Evolutionary conservation across 345 rosid species (phyloP), one percentile per base, ranked within the genome.

Genomic region (Populus nigra): DNA sequence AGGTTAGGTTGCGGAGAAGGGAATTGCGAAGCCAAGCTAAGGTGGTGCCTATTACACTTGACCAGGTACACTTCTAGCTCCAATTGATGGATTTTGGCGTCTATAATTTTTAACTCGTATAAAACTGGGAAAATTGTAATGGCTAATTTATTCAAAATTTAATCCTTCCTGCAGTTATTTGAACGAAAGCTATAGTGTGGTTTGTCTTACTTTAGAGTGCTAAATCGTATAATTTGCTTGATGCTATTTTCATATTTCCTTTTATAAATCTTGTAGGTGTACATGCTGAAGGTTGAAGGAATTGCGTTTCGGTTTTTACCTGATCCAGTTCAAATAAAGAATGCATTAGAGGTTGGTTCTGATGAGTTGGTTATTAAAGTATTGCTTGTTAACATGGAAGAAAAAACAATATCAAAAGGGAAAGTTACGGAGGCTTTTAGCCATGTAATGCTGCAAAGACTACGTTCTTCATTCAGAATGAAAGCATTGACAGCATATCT

Each of bases 221-320:
- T 36, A 68, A 68, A 8, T 68, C 41, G 16, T 29, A 18, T 68
- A 43, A 68, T 35, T 36, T 68, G 1, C 29, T 5, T 16, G 5
- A 38, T 38, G n/a, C 25, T 36, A 13, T 38, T 9, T 43, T 53
- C n/a, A 7, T 53, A 53, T 73, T 71, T 20, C 31, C 49, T 61
- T 50, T 78, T 41, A 59, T 75, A 41, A 23, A 61, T 73, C 35
- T 79, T 69, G 16, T 85, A 93, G 97, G 95, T 93, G 9, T 95
- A 90, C 85, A 85, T 88, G 88, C 76, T 93, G 84, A 95, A 95
- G 88, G 97, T 93, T 17, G 98, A 93, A 80, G 98, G 99, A 70
- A 92, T 95, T 84, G 93, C 98, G 10, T 95, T 95, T 80, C 90
- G 98, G 35, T 95, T 95, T 88, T 77, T 92, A 86, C 98, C 96